Evolutionary conservation across 73 alveolate species (phyloP).

Genomic region (Tetrahymena elliotti): DNA sequence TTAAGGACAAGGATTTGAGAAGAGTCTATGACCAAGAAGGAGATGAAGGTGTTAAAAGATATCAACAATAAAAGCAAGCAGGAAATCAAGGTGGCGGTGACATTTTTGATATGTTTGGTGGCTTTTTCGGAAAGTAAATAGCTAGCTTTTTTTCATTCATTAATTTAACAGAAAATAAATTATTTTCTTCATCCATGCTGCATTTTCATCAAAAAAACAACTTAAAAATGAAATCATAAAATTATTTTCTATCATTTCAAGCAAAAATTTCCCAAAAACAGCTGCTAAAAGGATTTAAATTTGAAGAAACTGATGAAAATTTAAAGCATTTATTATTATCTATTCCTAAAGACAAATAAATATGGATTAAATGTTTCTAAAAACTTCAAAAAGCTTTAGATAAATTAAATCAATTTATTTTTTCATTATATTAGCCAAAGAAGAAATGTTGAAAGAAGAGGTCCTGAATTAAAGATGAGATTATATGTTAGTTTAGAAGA

Average conservation of each 20-base stretch:
- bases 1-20: constrained; percentile 70
- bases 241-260: no score
- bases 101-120: constrained; percentile 78
- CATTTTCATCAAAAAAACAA: no score
- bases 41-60: constrained; percentile 72
- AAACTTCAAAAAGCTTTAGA: no score
- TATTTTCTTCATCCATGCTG: no score
- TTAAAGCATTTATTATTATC: no score
- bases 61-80: constrained; percentile 40
- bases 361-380: background rate
- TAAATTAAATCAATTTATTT: no score
- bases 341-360: no score
- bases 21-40: constrained; percentile 75
- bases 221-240: no score
- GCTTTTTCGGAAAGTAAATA: constrained; percentile 54
- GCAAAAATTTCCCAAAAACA: no score
- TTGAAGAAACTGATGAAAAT: no score
- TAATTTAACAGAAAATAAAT: background rate
- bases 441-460: constrained; percentile 52
- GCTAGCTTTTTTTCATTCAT: background rate
- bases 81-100: constrained; percentile 52
- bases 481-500: constrained; percentile 69
- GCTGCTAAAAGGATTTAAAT: no score
- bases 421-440: background rate
- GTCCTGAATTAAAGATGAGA: constrained; percentile 60